Conservation (phyloP, 345 rosid genomes). For the Carallia pectinifolia region DNA sequence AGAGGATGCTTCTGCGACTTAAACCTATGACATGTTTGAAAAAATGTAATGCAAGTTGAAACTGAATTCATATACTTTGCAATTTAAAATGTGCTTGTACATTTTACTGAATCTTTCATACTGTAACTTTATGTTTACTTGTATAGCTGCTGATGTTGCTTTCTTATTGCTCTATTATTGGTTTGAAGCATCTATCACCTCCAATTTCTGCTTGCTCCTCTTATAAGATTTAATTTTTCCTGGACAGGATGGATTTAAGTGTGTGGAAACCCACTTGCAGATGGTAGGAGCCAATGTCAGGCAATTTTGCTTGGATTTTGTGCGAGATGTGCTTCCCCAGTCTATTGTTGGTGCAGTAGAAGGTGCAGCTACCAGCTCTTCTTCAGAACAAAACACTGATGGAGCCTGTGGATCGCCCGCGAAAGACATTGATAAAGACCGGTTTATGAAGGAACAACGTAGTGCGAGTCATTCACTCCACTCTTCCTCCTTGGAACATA, state of each 20-base stretch:
- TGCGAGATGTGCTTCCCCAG: slow-evolving; percentile 19
- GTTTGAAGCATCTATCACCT: not conserved
- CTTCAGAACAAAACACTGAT: not conserved
- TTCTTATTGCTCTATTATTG: not conserved
- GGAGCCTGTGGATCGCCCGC: not conserved
- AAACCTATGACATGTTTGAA: too few relatives aligned
- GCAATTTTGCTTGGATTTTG: slow-evolving; percentile 28
- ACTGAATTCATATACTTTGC: too few relatives aligned
- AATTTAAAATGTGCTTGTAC: too few relatives aligned
- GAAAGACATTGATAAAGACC: slow-evolving; percentile 10
- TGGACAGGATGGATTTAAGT: slow-evolving; percentile 28
- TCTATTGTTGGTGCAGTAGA: slow-evolving; percentile 1
- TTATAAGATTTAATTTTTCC: slow-evolving; percentile 11
- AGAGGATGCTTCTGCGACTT: too few relatives aligned
- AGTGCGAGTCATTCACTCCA: not conserved
- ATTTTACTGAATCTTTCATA: too few relatives aligned
- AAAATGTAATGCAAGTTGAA: too few relatives aligned
- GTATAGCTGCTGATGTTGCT: slow-evolving; percentile 3
- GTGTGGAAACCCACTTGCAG: slow-evolving; percentile 12
- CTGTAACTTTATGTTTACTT: too few relatives aligned
- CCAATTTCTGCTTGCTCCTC: not conserved
- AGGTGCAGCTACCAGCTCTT: slow-evolving; percentile 1
- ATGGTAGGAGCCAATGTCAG: slow-evolving; percentile 25
- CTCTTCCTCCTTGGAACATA: slow-evolving; percentile 12
- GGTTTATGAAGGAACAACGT: slow-evolving; percentile 10